These are phyloP conservation scores for Amanita thiersii DNA, from an alignment of 768 basidiomycete species.

Conservation along the genomic window DNA sequence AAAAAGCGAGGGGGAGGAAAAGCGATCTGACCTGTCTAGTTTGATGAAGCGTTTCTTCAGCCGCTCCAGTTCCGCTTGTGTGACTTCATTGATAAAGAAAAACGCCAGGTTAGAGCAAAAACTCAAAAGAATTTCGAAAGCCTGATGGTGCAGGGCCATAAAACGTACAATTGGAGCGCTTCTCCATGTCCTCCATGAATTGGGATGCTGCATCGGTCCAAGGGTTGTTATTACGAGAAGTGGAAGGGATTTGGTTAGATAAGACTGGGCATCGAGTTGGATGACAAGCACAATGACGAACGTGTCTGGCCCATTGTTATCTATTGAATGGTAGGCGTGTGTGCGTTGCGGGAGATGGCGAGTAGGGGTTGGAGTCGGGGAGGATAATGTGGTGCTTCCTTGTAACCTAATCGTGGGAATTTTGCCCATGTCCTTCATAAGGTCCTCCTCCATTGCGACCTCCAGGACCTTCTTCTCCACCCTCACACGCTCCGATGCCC, in stretches of 20 bases:
- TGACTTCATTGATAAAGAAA: conserved; percentile 51
- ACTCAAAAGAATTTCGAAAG: not conserved
- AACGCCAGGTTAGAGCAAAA: not conserved
- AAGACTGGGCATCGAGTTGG: no score
- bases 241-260: no score
- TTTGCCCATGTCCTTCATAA: no score
- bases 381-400: not conserved
- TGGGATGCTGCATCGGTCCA: no score
- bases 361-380: not conserved
- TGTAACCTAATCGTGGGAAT: conserved; percentile 2
- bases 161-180: conserved; percentile 89
- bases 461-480: not conserved
- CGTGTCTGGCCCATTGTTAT: conserved; percentile 75
- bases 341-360: conserved; percentile 1
- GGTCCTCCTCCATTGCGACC: not conserved
- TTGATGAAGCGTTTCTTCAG: conserved; percentile 99
- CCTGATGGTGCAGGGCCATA: not conserved
- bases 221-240: no score
- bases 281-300: conserved; percentile 27
- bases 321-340: conserved; percentile 2
- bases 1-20: not conserved
- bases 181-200: conserved; percentile 98
- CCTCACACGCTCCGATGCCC: conserved; percentile 34
- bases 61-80: conserved; percentile 85
- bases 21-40: conserved; percentile 68